These are phyloP conservation scores for Talaromyces sp. DNA, from an alignment of 2,329 filamentous ascomycete species.

Conservation along the genomic window DNA sequence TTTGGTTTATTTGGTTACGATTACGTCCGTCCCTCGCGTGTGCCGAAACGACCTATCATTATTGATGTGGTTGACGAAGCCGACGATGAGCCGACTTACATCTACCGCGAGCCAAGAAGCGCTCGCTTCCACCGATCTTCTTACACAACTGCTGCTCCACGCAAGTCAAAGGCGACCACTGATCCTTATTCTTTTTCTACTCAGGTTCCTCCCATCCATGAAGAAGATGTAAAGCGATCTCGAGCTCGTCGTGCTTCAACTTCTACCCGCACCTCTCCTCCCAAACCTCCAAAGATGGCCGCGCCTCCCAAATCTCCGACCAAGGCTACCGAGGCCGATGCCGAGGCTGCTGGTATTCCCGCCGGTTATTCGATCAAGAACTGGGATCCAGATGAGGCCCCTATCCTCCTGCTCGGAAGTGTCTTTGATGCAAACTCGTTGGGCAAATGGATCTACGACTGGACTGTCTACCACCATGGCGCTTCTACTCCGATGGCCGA, in stretches of 20 bases:
- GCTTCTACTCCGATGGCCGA: constrained; percentile 80
- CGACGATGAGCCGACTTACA: constrained; percentile 46
- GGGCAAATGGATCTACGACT: constrained; percentile 99
- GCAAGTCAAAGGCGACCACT: constrained; percentile 40
- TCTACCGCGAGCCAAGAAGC: constrained; percentile 45
- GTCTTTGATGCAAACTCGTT: constrained; percentile 97
- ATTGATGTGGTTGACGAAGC: constrained; percentile 56
- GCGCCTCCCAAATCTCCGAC: constrained; percentile 37
- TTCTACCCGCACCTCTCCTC: constrained; percentile 43
- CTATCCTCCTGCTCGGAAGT: constrained; percentile 88
- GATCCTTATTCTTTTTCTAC: constrained; percentile 52
- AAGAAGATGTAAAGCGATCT: constrained; percentile 53
- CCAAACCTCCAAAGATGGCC: constrained; percentile 38
- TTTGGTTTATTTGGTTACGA: constrained; percentile 28
- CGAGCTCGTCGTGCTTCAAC: constrained; percentile 55
- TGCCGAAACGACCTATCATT: constrained; percentile 54
- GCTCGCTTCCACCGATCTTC: constrained; percentile 25
- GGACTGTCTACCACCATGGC: constrained; percentile 89
- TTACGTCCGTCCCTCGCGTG: constrained; percentile 36
- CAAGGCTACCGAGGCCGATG: constrained; percentile 64
- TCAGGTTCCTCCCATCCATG: constrained; percentile 49
- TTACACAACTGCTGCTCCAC: constrained; percentile 20
- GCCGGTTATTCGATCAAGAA: constrained; percentile 93
- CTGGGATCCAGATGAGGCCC: constrained; percentile 92
- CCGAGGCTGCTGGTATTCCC: constrained; percentile 67